Conservation (phyloP, 179 eudicot species). For the Silene noctiflora region DNA sequence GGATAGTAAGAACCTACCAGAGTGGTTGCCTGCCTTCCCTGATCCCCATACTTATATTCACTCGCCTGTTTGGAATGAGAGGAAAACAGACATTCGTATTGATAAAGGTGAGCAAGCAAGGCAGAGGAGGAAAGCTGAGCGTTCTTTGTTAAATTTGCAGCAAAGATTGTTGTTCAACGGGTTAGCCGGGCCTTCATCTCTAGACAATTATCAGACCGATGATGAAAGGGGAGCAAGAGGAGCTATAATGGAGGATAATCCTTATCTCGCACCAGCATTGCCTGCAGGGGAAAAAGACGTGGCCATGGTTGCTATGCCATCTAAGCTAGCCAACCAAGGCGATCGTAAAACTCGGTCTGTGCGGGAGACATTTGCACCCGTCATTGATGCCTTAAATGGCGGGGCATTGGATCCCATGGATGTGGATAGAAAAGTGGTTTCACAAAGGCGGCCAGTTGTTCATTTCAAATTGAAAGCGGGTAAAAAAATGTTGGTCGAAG, state of each 20-base stretch:
- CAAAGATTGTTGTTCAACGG: conserved; percentile 34
- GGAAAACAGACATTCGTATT: conserved; percentile 49
- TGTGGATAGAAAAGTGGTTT: conserved; percentile 31
- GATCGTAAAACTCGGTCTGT: conserved; percentile 29
- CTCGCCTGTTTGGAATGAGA: conserved; percentile 65
- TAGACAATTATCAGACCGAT: conserved; percentile 21
- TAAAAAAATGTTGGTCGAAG: conserved; percentile 42
- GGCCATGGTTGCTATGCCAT: conserved; percentile 36
- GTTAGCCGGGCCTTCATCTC: conserved; percentile 26
- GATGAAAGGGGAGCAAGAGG: conserved; percentile 28
- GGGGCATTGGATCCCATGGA: conserved; percentile 33
- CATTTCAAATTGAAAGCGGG: conserved; percentile 48
- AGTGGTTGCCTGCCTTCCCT: conserved; percentile 71
- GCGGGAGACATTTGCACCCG: conserved; percentile 40
- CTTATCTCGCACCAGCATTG: conserved; percentile 51
- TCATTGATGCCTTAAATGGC: conserved; percentile 41
- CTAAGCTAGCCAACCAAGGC: conserved; percentile 32
- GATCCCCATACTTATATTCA: conserved; percentile 71
- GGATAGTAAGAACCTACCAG: conserved; percentile 51
- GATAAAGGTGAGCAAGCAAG: conserved; percentile 72
- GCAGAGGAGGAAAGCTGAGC: conserved; percentile 52
- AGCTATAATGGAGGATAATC: conserved; percentile 26
- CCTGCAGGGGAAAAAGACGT: conserved; percentile 50
- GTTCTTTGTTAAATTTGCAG: conserved; percentile 44
- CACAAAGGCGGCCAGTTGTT: conserved; percentile 45